These are phyloP conservation scores for Boletus barrowsii DNA, from an alignment of 768 basidiomycete species.

Conservation along the genomic window DNA sequence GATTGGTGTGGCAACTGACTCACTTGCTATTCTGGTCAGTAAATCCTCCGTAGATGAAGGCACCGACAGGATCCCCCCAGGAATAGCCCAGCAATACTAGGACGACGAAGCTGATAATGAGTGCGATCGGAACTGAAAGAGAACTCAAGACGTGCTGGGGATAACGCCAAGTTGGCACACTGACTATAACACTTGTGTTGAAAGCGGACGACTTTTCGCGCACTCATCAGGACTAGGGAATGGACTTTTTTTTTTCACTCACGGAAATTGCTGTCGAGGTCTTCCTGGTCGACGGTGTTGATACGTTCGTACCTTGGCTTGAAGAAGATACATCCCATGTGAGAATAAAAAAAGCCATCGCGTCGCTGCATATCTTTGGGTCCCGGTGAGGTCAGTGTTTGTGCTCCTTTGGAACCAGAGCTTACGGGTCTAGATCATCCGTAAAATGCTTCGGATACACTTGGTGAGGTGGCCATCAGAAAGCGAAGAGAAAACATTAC, in stretches of 20 bases:
- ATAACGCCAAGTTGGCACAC: not conserved
- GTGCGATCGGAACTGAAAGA: constrained; percentile 9
- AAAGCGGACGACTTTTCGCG: constrained; percentile 4
- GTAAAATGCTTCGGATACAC: not conserved
- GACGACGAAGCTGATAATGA: constrained; percentile 1
- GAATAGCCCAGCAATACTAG: constrained; percentile 1
- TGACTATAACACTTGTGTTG: constrained; percentile 11
- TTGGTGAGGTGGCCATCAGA: not conserved
- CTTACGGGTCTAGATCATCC: constrained; percentile 14
- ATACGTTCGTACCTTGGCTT: constrained; percentile 8
- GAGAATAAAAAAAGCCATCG: constrained; percentile 7
- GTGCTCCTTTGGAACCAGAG: not conserved
- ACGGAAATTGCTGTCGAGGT: constrained; percentile 2
- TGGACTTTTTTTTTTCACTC: not conserved
- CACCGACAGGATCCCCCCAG: constrained; percentile 9
- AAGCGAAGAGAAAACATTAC: not conserved
- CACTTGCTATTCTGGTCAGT: constrained; percentile 10
- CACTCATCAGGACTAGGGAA: not conserved
- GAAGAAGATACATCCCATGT: constrained; percentile 14
- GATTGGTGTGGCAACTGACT: not conserved
- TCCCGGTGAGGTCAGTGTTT: not conserved
- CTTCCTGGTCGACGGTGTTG: constrained; percentile 3
- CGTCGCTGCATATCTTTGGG: constrained; percentile 8
- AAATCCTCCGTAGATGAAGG: constrained; percentile 8
- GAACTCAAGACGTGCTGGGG: not conserved